Conservation (phyloP, 2,329 filamentous ascomycete genomes). For the Chrysoporthe deuterocubensis region DNA sequence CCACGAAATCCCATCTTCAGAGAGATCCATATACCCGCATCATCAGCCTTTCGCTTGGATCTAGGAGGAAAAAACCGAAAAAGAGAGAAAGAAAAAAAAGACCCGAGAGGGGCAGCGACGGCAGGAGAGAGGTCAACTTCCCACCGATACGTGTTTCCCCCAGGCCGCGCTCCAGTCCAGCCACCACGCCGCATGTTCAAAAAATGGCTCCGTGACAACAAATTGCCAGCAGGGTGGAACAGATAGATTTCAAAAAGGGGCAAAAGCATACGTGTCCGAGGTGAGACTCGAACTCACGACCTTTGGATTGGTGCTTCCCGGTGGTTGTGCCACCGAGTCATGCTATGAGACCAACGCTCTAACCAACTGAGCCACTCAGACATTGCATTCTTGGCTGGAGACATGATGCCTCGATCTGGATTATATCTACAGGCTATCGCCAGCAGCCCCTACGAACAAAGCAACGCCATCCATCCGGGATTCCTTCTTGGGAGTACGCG, state of each 20-base stretch:
- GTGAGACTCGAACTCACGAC: slow-evolving; percentile 52
- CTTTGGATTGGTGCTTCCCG: slow-evolving; percentile 41
- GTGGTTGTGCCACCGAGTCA: slow-evolving; percentile 23
- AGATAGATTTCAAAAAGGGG: neutral
- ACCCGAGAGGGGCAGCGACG: too few species aligned
- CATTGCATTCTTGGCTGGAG: slow-evolving; percentile 7
- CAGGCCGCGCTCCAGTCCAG: too few species aligned
- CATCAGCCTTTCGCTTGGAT: too few species aligned
- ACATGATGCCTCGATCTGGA: accelerated
- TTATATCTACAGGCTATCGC: neutral
- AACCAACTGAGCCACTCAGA: slow-evolving; percentile 45
- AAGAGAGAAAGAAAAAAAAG: too few species aligned
- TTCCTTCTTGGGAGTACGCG: too few species aligned
- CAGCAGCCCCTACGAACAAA: neutral
- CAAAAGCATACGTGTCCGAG: slow-evolving; percentile 37
- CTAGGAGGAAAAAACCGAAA: too few species aligned
- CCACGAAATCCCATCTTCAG: too few species aligned
- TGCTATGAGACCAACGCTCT: slow-evolving; percentile 44
- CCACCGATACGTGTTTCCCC: too few species aligned
- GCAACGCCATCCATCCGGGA: too few species aligned
- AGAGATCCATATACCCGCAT: too few species aligned
- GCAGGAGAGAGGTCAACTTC: too few species aligned
- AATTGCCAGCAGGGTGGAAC: neutral
- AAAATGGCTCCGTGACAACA: neutral
- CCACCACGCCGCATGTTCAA: neutral